phyloP scores from a whole-genome alignment of 108 stramenopile genomes.

The Cyclostephanos invisitatus region DNA sequence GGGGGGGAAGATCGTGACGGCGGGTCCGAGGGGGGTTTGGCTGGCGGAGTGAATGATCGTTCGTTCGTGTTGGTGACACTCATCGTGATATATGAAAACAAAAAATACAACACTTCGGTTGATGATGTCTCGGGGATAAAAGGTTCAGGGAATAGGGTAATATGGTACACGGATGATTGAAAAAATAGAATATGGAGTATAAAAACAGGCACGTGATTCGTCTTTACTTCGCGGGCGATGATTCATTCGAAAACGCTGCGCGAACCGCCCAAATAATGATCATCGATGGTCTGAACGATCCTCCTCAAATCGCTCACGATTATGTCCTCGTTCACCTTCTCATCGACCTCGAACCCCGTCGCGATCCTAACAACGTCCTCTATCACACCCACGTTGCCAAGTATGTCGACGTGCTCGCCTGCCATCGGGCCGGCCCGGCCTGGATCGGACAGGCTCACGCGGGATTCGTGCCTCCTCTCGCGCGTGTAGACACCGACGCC shows the following conservation, averaged over 20 bases:
- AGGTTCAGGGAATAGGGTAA: too few species aligned
- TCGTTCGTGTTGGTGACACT: too few species aligned
- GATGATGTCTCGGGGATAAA: neutral
- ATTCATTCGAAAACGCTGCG: slow-evolving; percentile 3
- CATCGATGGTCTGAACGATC: slow-evolving; percentile 41
- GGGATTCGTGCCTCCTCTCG: slow-evolving; percentile 68
- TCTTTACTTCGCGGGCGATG: neutral
- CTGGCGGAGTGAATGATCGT: slow-evolving; percentile 15
- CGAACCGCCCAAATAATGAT: slow-evolving; percentile 34
- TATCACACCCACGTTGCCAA: slow-evolving; percentile 81
- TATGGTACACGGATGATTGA: too few species aligned
- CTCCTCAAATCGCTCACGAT: slow-evolving; percentile 52
- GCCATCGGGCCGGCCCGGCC: slow-evolving; percentile 74
- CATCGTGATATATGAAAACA: too few species aligned
- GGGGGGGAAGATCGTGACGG: slow-evolving; percentile 37
- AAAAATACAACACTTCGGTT: neutral
- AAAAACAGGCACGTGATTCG: too few species aligned
- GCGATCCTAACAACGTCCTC: slow-evolving; percentile 77
- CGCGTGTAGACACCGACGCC: slow-evolving; percentile 60
- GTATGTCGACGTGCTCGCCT: slow-evolving; percentile 87
- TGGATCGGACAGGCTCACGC: slow-evolving; percentile 64
- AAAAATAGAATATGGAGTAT: too few species aligned
- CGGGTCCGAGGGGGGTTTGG: slow-evolving; percentile 47
- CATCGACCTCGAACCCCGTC: slow-evolving; percentile 59
- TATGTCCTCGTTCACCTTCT: slow-evolving; percentile 41